These are phyloP conservation scores for Apiospora malaysiana DNA, from an alignment of 2,329 filamentous ascomycete genomes.

Conservation along the genomic window DNA sequence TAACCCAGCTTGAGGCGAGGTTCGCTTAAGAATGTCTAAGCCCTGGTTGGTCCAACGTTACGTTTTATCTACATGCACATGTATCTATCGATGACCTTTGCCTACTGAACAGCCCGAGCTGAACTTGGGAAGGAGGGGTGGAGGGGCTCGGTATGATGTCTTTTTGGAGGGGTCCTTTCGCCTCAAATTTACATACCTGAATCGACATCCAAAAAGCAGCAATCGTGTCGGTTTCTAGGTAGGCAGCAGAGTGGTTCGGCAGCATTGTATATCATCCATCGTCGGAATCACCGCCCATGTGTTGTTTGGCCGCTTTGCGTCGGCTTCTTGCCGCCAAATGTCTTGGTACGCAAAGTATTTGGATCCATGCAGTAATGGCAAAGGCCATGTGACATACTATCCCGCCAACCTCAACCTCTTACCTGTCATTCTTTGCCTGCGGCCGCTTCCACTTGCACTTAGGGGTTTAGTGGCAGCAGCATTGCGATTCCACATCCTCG, in stretches of 20 bases:
- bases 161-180: neutral
- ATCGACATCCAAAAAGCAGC: neutral
- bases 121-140: neutral
- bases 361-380: neutral
- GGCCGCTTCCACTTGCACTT: constrained; percentile 60
- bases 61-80: neutral
- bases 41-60: constrained; percentile 12
- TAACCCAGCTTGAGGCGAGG: constrained; percentile 27
- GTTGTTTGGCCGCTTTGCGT: constrained; percentile 31
- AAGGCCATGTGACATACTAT: constrained; percentile 30
- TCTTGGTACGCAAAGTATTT: neutral
- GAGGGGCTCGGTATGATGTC: constrained; percentile 6
- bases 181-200: neutral
- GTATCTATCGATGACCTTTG: neutral
- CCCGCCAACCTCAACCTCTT: constrained; percentile 21
- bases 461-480: constrained; percentile 54
- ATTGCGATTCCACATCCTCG: constrained; percentile 14
- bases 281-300: neutral
- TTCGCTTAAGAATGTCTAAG: constrained; percentile 32
- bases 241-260: neutral
- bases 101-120: neutral
- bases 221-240: too few relatives aligned
- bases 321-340: constrained; percentile 25
- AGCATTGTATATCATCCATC: neutral
- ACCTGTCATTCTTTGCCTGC: constrained; percentile 21